Evolutionary conservation across 495 filamentous ascomycete species (phyloP).

Genomic region (Podospora pseudocomata): DNA sequence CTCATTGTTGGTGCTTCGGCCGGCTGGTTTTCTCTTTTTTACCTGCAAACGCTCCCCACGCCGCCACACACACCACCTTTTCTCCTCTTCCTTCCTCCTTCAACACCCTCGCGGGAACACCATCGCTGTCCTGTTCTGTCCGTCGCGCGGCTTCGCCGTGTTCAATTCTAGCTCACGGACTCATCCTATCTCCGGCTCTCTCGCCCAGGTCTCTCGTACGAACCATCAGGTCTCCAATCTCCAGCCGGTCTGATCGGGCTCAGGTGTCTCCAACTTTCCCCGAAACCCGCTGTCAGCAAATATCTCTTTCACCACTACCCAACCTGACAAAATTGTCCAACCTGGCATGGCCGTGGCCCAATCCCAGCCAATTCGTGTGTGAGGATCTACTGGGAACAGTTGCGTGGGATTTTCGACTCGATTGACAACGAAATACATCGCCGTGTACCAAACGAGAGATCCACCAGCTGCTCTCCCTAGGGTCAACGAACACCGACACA

Average conservation of each 20-base stretch:
- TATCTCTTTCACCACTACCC: background rate
- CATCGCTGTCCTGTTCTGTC: background rate
- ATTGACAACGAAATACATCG: background rate
- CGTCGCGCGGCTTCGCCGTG: slow-evolving; percentile 5
- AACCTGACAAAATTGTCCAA: background rate
- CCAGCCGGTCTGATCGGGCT: background rate
- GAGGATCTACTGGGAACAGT: background rate
- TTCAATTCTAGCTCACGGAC: background rate
- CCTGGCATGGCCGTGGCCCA: slow-evolving; percentile 13
- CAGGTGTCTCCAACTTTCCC: background rate
- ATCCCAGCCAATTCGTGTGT: background rate
- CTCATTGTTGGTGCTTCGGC: slow-evolving; percentile 12
- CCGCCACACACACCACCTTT: background rate
- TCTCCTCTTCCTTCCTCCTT: slow-evolving; percentile 7
- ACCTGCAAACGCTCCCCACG: slow-evolving; percentile 15
- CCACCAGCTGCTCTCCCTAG: background rate
- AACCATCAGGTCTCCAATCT: background rate
- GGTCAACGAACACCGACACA: background rate
- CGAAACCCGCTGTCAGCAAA: background rate
- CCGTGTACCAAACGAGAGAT: background rate
- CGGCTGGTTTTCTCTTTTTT: slow-evolving; percentile 12
- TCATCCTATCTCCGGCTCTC: background rate
- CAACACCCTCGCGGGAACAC: background rate
- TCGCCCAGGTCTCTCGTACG: background rate
- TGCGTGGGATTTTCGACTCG: slow-evolving; percentile 6